Percentiles rank a stretch among this genome's conserved stretches.
These are phyloP conservation scores for Tephrocybe sp. DNA, from an alignment of 768 basidiomycete species.

Conservation along the genomic window DNA sequence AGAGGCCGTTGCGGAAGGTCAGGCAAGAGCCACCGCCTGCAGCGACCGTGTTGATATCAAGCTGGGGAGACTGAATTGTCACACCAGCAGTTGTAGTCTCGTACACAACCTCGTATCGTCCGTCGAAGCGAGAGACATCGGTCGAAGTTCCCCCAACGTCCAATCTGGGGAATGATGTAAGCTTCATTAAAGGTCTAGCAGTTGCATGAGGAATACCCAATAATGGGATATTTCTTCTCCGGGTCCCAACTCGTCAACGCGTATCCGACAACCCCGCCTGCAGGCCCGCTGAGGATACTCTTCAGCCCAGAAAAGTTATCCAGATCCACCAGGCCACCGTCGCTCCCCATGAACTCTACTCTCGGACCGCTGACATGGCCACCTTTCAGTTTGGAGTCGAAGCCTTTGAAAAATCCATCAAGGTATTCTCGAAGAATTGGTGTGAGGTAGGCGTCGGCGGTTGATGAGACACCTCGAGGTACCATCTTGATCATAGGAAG, in stretches of 20 bases:
- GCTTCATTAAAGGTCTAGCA: no score
- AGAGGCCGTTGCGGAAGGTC: constrained; percentile 87
- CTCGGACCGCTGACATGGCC: constrained; percentile 58
- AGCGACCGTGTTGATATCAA: constrained; percentile 95
- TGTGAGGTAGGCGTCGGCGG: constrained; percentile 94
- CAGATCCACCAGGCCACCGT: constrained; percentile 82
- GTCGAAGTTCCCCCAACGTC: constrained; percentile 97
- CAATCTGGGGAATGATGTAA: constrained; percentile 46
- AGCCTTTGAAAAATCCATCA: constrained; percentile 89
- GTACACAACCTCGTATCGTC: constrained; percentile 89
- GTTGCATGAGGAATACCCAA: no score
- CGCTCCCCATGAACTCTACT: constrained; percentile 96
- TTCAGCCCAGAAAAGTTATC: constrained; percentile 90
- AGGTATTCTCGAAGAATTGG: constrained; percentile 84
- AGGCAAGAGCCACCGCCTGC: constrained; percentile 93
- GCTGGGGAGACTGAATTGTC: constrained; percentile 87
- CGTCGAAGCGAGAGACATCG: constrained; percentile 92
- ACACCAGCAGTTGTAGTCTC: constrained; percentile 96
- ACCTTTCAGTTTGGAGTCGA: constrained; percentile 72
- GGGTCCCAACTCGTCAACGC: constrained; percentile 91
- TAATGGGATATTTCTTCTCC: constrained; percentile 68
- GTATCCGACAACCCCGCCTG: constrained; percentile 95
- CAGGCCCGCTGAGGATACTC: constrained; percentile 91
- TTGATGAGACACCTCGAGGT: constrained; percentile 87
- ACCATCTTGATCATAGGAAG: constrained; percentile 96